These are phyloP conservation scores for Bipolaris victoriae DNA, from an alignment of 2,329 filamentous ascomycete species.

Conservation along the genomic window DNA sequence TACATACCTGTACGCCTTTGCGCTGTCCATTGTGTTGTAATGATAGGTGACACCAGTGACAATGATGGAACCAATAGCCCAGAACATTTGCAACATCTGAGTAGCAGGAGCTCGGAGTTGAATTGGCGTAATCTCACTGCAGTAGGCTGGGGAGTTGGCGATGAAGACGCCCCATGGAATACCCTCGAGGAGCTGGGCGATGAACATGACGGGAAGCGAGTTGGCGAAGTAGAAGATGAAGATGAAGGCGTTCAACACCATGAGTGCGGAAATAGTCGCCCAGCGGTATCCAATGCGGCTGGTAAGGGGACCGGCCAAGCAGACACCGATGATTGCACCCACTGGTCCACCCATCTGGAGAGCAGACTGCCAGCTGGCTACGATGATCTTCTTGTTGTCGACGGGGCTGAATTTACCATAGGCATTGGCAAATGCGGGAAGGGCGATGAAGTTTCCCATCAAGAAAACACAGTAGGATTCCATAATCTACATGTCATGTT, in stretches of 20 bases:
- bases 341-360: constrained; percentile 62
- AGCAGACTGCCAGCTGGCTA: constrained; percentile 63
- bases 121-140: constrained; percentile 66
- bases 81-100: constrained; percentile 70
- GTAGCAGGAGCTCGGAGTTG: constrained; percentile 63
- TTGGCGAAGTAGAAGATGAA: constrained; percentile 65
- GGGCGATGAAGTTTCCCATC: constrained; percentile 64
- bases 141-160: constrained; percentile 69
- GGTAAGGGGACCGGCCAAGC: constrained; percentile 66
- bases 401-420: constrained; percentile 54
- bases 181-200: constrained; percentile 65
- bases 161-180: constrained; percentile 71
- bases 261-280: constrained; percentile 62
- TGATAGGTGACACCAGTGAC: constrained; percentile 63
- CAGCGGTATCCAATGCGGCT: constrained; percentile 65
- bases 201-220: constrained; percentile 56
- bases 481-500: constrained; percentile 60
- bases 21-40: constrained; percentile 50
- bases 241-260: constrained; percentile 65
- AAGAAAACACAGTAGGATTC: constrained; percentile 69
- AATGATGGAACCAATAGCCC: constrained; percentile 67
- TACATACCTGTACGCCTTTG: constrained; percentile 30
- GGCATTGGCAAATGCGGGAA: constrained; percentile 52
- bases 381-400: constrained; percentile 50
- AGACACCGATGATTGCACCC: constrained; percentile 66